Evolutionary conservation across 202 grass and related monocot genomes (phyloP).

Genomic region (Zoysia matrella): DNA sequence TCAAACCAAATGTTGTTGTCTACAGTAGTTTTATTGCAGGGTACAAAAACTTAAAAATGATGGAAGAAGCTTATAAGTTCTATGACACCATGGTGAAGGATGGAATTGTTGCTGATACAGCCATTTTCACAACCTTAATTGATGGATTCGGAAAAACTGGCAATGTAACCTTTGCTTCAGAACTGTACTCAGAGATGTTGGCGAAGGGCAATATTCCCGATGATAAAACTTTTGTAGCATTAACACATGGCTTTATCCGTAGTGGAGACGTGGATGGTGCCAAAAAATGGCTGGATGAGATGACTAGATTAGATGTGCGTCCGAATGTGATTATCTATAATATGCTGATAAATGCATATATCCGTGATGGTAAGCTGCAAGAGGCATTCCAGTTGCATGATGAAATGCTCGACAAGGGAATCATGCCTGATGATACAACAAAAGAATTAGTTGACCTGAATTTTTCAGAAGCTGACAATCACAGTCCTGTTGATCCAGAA

Average conservation of each 20-base stretch:
- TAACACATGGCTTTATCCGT: slow-evolving; percentile 72
- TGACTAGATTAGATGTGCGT: slow-evolving; percentile 59
- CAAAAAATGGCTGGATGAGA: slow-evolving; percentile 75
- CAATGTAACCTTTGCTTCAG: slow-evolving; percentile 63
- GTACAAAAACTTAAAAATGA: slow-evolving; percentile 74
- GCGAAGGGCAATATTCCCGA: slow-evolving; percentile 70
- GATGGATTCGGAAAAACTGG: slow-evolving; percentile 79
- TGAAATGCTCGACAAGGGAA: slow-evolving; percentile 78
- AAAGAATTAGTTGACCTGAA: slow-evolving; percentile 57
- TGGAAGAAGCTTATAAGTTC: slow-evolving; percentile 60
- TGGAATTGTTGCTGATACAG: slow-evolving; percentile 64
- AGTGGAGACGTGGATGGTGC: slow-evolving; percentile 75
- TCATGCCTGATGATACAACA: slow-evolving; percentile 68
- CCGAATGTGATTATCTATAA: slow-evolving; percentile 79
- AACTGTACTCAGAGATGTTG: slow-evolving; percentile 79
- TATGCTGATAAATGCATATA: slow-evolving; percentile 77
- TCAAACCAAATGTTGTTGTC: slow-evolving; percentile 55
- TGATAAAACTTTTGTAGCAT: slow-evolving; percentile 68
- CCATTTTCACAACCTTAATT: slow-evolving; percentile 81
- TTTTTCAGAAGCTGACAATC: slow-evolving; percentile 22
- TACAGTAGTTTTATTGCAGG: slow-evolving; percentile 85
- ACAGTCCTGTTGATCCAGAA: slow-evolving; percentile 7
- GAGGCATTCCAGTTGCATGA: slow-evolving; percentile 83
- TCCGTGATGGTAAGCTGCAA: slow-evolving; percentile 65
- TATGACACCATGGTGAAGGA: slow-evolving; percentile 62